phyloP scores from a whole-genome alignment of 2,329 filamentous ascomycete genomes.

The Bipolaris zeicola region DNA sequence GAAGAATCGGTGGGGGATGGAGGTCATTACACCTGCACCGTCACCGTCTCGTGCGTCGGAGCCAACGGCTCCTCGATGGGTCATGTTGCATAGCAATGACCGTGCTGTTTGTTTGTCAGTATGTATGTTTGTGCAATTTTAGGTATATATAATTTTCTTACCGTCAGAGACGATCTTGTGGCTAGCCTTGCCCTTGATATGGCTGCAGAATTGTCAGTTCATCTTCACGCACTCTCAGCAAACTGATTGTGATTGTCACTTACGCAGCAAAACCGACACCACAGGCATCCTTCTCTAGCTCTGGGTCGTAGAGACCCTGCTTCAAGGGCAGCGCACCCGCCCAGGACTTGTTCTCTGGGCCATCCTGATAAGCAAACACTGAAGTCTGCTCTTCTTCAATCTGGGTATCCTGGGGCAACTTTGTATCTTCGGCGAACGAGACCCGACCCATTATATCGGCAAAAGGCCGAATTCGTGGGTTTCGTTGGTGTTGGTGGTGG shows the following conservation, averaged over 20 bases:
- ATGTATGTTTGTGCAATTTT: neutral
- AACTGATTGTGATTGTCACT: slow-evolving; percentile 46
- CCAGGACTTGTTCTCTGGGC: slow-evolving; percentile 85
- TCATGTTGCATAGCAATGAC: slow-evolving; percentile 99
- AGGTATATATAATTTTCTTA: slow-evolving; percentile 53
- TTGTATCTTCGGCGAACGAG: slow-evolving; percentile 58
- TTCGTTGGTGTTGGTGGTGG: slow-evolving; percentile 26
- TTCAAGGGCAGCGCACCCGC: slow-evolving; percentile 94
- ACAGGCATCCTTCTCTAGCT: slow-evolving; percentile 97
- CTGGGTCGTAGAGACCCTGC: slow-evolving; percentile 97
- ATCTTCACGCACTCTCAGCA: slow-evolving; percentile 2
- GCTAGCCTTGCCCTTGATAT: slow-evolving; percentile 96
- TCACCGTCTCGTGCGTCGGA: slow-evolving; percentile 98
- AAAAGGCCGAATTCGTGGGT: slow-evolving; percentile 52
- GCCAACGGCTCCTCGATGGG: slow-evolving; percentile 96
- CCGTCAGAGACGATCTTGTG: slow-evolving; percentile 99
- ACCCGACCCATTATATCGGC: slow-evolving; percentile 62
- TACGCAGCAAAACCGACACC: slow-evolving; percentile 99
- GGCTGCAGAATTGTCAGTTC: slow-evolving; percentile 60
- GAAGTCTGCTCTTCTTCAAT: slow-evolving; percentile 65
- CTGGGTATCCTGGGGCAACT: slow-evolving; percentile 52
- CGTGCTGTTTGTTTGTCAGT: slow-evolving; percentile 64
- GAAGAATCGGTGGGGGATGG: slow-evolving; percentile 97
- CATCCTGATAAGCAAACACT: slow-evolving; percentile 82
- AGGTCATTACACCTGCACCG: slow-evolving; percentile 99